Conservation (phyloP, 495 filamentous ascomycete genomes). For the Achaetomiella virescens region DNA sequence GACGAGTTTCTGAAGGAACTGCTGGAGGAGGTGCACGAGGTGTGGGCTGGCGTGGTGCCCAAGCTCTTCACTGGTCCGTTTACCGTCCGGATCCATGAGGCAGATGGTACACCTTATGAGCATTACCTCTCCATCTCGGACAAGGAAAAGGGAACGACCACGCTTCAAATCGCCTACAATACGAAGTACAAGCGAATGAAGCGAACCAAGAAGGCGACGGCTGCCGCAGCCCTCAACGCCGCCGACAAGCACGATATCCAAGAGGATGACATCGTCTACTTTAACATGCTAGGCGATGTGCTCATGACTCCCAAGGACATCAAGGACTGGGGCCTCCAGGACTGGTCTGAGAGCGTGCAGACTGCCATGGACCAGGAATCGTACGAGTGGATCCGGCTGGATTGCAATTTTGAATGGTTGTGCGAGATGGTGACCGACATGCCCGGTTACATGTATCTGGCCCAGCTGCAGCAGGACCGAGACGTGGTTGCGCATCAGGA, state of each 20-base stretch:
- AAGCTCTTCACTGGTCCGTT: constrained; percentile 88
- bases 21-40: constrained; percentile 64
- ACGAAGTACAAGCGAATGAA: constrained; percentile 99
- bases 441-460: constrained; percentile 94
- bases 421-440: constrained; percentile 67
- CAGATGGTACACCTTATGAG: constrained; percentile 96
- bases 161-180: constrained; percentile 92
- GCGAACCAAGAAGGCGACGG: constrained; percentile 77
- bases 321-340: constrained; percentile 71
- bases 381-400: constrained; percentile 97
- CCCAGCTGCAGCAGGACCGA: constrained; percentile 92
- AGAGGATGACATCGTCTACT: constrained; percentile 85
- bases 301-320: constrained; percentile 76
- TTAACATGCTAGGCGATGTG: constrained; percentile 94
- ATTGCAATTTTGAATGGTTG: constrained; percentile 98
- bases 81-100: constrained; percentile 97
- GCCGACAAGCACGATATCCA: constrained; percentile 64
- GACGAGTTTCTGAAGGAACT: constrained; percentile 74
- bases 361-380: constrained; percentile 88
- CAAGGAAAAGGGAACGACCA: constrained; percentile 53
- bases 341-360: constrained; percentile 85
- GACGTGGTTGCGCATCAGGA: constrained; percentile 95
- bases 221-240: constrained; percentile 39
- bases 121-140: constrained; percentile 96
- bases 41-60: constrained; percentile 64